Evolutionary conservation across 208 protist genomes (phyloP).

Genomic region (Acanthamoeba culbertsoni): DNA sequence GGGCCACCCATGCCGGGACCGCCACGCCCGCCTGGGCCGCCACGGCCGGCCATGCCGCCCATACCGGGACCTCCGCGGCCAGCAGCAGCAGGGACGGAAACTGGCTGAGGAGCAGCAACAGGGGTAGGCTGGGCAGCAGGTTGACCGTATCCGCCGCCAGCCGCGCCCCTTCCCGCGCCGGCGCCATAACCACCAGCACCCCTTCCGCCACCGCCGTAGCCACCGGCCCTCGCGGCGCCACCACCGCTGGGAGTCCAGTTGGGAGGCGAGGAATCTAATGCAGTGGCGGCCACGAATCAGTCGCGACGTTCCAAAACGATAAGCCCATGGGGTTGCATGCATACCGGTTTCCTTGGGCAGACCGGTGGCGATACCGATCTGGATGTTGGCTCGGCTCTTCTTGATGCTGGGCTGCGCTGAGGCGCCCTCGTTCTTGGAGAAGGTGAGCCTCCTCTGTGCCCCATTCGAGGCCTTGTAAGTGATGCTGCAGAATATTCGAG

Average conservation of each 20-base stretch:
- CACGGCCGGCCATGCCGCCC: neutral
- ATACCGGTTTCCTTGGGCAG: constrained; percentile 64
- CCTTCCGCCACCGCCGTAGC: neutral
- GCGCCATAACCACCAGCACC: neutral
- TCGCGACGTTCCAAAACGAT: neutral
- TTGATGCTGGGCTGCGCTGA: constrained; percentile 39
- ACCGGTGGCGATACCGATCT: constrained; percentile 66
- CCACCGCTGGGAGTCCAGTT: neutral
- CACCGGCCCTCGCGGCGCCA: neutral
- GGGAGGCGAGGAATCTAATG: constrained; percentile 6
- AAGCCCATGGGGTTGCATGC: neutral
- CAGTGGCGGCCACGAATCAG: too few relatives aligned
- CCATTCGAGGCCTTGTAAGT: constrained; percentile 71
- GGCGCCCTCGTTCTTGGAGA: neutral
- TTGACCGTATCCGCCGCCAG: too few relatives aligned
- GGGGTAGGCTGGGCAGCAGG: neutral
- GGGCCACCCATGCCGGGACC: neutral
- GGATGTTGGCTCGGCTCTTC: constrained; percentile 63
- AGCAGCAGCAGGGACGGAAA: neutral
- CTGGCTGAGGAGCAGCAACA: too few relatives aligned
- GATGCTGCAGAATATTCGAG: constrained; percentile 57
- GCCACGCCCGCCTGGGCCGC: neutral
- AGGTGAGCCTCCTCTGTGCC: constrained; percentile 52
- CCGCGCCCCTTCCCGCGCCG: constrained; percentile 11
- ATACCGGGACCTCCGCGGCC: neutral